Base-by-base conservation (phyloP, 257 asterid species). In the Nicotiana paniculata region DNA sequence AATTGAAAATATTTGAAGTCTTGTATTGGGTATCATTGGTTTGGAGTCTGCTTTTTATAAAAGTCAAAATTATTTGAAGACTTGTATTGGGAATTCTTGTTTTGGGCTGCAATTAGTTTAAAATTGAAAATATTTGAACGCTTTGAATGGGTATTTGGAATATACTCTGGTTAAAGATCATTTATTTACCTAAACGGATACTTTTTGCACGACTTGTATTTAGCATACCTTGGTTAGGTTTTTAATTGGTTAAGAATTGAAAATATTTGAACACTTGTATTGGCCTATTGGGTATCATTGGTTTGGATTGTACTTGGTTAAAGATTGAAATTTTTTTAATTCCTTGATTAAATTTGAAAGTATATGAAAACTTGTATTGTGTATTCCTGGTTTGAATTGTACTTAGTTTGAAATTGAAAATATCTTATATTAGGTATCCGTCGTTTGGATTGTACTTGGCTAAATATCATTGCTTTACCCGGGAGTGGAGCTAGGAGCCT, bases 231-330 rank as follows among this genome's bases (percentile, higher is more conserved):
- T 16, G 10, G 18, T 54, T 54, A 13, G 59, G 59, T 13, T 46
- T 72, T 43, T 32, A 72, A 16, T 43, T 6, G 12, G 78, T 43
- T 10, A 72, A 12, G 48, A 12, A 12, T 11, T 72, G 59, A 46
- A 72, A 43, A 72, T 46, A 72, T 30, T 66, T 32, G 48, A 43
- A 21, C n/a, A 72, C n/a, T 72, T 46, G 13, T 24, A 46, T 16
- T 43, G 48, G 48, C 48, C 48, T 43, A 43, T 2, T 5, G 35
- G 59, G 37, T 24, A 70, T 72, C 21, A 46, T 12, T 46, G 13
- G 78, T 55, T 17, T 72, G 59, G 57, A 72, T 72, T 72, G 13
- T 72, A 72, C 78, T 46, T 43, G 59, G 24, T 72, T 72, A 72
- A 46, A 26, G 21, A 72, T 72, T 46, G 1, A 13, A 9, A 1